Percentiles rank a stretch among this genome's conserved stretches.
Evolutionary conservation across 2,329 filamentous ascomycete species (phyloP).

Genomic region (Verticillium isaacii): DNA sequence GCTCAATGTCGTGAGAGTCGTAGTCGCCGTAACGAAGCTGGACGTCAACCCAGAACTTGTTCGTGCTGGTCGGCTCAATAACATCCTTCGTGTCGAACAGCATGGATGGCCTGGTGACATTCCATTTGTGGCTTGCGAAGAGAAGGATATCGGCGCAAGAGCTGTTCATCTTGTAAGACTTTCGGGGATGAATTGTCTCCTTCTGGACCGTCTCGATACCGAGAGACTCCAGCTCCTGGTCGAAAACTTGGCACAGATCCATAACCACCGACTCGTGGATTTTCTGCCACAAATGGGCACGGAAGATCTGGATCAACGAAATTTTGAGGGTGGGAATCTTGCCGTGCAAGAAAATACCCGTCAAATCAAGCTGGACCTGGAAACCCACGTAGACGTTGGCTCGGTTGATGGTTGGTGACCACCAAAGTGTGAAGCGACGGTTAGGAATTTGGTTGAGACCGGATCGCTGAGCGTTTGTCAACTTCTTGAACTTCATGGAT

Average conservation of each 20-base stretch:
- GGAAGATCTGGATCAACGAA: conserved; percentile 97
- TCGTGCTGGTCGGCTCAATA: conserved; percentile 89
- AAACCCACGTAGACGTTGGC: conserved; percentile 99
- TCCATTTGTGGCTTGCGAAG: conserved; percentile 98
- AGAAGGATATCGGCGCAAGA: conserved; percentile 96
- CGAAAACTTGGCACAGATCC: conserved; percentile 98
- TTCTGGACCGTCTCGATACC: conserved; percentile 98
- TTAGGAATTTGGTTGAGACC: conserved; percentile 99
- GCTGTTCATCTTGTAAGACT: conserved; percentile 99
- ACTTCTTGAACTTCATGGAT: conserved; percentile 96
- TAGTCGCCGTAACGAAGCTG: conserved; percentile 97
- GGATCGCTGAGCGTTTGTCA: conserved; percentile 93
- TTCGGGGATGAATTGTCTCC: conserved; percentile 97
- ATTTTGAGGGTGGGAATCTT: conserved; percentile 99
- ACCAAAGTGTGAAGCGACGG: conserved; percentile 97
- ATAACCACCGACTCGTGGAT: conserved; percentile 98
- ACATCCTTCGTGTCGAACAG: conserved; percentile 95
- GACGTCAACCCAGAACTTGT: conserved; percentile 99
- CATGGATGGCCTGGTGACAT: conserved; percentile 87
- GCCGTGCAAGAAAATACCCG: conserved; percentile 97
- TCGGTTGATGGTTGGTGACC: conserved; percentile 89
- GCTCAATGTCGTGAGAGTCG: conserved; percentile 97
- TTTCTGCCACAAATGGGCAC: conserved; percentile 99
- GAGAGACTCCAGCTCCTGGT: conserved; percentile 91
- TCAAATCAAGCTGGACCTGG: conserved; percentile 96